Conservation (phyloP, 768 basidiomycete species). For the Mycena indigotica region DNA sequence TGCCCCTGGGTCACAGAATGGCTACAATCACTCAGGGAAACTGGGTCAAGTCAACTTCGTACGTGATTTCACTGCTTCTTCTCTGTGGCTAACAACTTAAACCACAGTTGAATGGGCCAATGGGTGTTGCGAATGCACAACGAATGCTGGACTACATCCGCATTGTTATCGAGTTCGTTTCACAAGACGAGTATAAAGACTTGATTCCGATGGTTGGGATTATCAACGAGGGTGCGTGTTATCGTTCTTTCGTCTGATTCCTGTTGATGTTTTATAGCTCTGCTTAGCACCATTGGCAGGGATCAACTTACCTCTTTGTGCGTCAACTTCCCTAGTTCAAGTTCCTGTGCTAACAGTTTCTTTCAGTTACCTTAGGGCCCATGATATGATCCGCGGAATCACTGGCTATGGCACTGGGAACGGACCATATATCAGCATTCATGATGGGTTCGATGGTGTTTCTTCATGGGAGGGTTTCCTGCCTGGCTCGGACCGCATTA, state of each 20-base stretch:
- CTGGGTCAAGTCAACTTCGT: slow-evolving; percentile 33
- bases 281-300: slow-evolving; percentile 46
- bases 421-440: slow-evolving; percentile 50
- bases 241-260: neutral
- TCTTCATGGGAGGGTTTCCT: slow-evolving; percentile 46
- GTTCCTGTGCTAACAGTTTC: slow-evolving; percentile 23
- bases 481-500: slow-evolving; percentile 54
- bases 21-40: slow-evolving; percentile 50
- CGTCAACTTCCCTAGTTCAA: slow-evolving; percentile 35
- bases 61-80: neutral
- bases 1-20: slow-evolving; percentile 46
- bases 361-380: slow-evolving; percentile 44
- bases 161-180: slow-evolving; percentile 64
- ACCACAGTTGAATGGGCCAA: slow-evolving; percentile 56
- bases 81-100: slow-evolving; percentile 9
- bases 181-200: slow-evolving; percentile 56
- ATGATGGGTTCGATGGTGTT: slow-evolving; percentile 52
- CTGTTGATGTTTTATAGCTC: slow-evolving; percentile 20
- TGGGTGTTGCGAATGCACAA: slow-evolving; percentile 75
- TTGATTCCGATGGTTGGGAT: slow-evolving; percentile 53
- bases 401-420: slow-evolving; percentile 63
- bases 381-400: slow-evolving; percentile 55
- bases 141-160: slow-evolving; percentile 63
- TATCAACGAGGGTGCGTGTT: slow-evolving; percentile 41
- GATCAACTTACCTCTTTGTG: slow-evolving; percentile 52